Base-by-base conservation (phyloP, 768 basidiomycete species). In the Russula olivacea region DNA sequence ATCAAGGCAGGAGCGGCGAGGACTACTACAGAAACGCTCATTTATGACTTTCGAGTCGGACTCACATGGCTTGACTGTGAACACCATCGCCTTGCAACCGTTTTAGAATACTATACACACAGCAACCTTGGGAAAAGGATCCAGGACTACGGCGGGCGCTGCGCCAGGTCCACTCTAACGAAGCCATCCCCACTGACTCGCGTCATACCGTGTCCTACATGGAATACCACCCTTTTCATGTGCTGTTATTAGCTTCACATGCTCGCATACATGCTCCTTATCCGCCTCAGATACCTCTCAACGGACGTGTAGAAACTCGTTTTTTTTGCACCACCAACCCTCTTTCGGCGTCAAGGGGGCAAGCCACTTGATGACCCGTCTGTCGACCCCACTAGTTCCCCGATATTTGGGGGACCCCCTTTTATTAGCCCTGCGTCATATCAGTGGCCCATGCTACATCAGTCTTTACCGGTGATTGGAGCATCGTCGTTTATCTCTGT, bases 201-300 rank as follows among this genome's bases (percentile, higher is more conserved):
- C 50, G 61, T 63, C 56, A 63, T 59, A 48, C 43, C 38, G 38
- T 25, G 43, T 48, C 43, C 61, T 53, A 36, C 43, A 47, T 58
- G 21, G n/a, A 43, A 45, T 11, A 23, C 23, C 21, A 41, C 49
- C 36, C 6, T 40, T 25, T 25, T 34, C 1, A 38, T 58, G 11
- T 30, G 36, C 43, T 10, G 19, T 17, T 36, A 58, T 58, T 10
- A 19, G 8, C 52, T 41, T 59, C 57, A 43, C 56, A 58, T 43
- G 36, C 40, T 32, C 12, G 21, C 28, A 19, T 32, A 41, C 38
- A 32, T 32, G 54, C n/a, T 14, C 38, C 8, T 21, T 40, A 2
- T 55, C 43, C 32, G 19, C 25, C 15, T 50, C 30, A 38, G 47
- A 50, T 9, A 15, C 6, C 10, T 43, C 43, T 25, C 36, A 41